phyloP scores from a whole-genome alignment of 306 rosid species.

The Medicago arabica region DNA sequence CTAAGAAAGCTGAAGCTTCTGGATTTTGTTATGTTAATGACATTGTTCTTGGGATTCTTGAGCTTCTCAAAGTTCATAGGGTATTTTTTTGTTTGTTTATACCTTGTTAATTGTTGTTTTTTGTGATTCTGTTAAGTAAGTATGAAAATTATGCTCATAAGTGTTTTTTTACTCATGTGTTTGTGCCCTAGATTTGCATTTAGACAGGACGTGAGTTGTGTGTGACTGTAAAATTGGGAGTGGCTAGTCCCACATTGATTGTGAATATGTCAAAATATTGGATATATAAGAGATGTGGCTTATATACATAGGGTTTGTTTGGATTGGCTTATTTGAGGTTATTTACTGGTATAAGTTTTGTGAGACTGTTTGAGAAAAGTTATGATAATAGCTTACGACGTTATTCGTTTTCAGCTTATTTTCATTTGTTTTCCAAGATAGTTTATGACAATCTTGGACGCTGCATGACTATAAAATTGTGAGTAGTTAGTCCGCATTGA shows the following conservation, averaged over 20 bases:
- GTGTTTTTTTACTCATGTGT: background rate
- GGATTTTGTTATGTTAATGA: conserved; percentile 91
- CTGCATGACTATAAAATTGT: too few species aligned
- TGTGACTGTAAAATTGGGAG: background rate
- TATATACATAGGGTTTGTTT: too few species aligned
- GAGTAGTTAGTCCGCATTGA: too few species aligned
- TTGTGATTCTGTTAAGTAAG: background rate
- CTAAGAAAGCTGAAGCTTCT: conserved; percentile 85
- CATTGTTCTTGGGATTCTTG: conserved; percentile 85
- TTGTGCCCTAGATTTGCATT: background rate
- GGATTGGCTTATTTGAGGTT: too few species aligned
- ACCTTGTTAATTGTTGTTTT: background rate
- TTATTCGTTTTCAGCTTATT: too few species aligned
- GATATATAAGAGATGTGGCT: too few species aligned
- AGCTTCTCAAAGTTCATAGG: conserved; percentile 86
- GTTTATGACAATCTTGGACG: too few species aligned
- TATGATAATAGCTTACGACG: too few species aligned
- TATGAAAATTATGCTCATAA: background rate
- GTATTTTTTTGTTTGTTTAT: conserved; percentile 39
- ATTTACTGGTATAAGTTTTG: too few species aligned
- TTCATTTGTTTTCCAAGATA: too few species aligned
- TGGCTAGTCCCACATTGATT: background rate
- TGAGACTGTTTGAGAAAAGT: too few species aligned
- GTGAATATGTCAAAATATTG: too few species aligned
- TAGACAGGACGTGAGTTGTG: background rate